Conservation (phyloP, 1,139 yeast genomes). For the Suhomyces terraborum region DNA sequence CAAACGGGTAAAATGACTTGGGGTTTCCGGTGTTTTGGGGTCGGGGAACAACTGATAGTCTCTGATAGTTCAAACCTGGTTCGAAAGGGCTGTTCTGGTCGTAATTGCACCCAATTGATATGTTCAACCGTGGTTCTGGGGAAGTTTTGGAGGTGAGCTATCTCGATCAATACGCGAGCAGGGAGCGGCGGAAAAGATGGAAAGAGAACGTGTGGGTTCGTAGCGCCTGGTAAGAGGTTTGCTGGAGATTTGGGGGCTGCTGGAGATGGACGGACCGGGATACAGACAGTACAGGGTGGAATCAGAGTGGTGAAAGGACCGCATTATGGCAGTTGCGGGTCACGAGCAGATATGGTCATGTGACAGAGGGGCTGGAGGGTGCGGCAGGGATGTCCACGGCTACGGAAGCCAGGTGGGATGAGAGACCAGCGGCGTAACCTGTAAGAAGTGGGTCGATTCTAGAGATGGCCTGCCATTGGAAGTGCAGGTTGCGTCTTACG, state of each 20-base stretch:
- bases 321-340: conserved; percentile 3
- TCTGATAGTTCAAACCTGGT: too few relatives aligned
- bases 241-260: background rate
- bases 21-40: too few relatives aligned
- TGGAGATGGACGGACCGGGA: background rate
- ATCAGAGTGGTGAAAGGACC: conserved; percentile 2
- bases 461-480: background rate
- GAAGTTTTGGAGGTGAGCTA: background rate
- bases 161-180: background rate
- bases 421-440: too few relatives aligned
- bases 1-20: background rate
- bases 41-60: too few relatives aligned
- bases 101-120: conserved; percentile 2
- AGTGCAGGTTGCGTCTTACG: too few relatives aligned
- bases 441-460: too few relatives aligned
- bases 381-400: conserved; percentile 1
- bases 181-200: conserved; percentile 2
- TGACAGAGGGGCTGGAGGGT: conserved; percentile 4
- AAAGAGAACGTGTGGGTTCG: conserved; percentile 1
- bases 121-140: background rate
- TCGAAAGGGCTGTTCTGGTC: too few relatives aligned
- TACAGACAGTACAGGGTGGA: conserved; percentile 1
- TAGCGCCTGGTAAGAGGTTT: background rate
- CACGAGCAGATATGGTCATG: conserved; percentile 2
- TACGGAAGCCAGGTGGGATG: too few relatives aligned